phyloP scores from a whole-genome alignment of 441 rosid genomes.

The Pelargonium myrrhifolium region DNA sequence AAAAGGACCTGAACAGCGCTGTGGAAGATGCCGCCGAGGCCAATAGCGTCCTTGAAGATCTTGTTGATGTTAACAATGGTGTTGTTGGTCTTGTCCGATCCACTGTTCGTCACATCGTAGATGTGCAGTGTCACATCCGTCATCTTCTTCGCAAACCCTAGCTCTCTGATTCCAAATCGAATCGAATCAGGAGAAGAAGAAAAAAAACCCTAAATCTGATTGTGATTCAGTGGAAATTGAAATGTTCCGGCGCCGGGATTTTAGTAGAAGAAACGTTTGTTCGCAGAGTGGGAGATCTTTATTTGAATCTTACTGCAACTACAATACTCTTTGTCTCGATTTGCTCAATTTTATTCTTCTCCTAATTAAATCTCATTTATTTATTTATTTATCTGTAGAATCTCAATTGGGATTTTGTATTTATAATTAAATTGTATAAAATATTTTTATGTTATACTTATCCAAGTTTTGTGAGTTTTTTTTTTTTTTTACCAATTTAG shows the following conservation, averaged over 20 bases:
- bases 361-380: neutral
- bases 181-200: neutral
- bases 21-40: constrained; percentile 95
- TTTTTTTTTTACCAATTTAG: too few species aligned
- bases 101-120: constrained; percentile 94
- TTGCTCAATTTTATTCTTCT: neutral
- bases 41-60: constrained; percentile 91
- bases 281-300: neutral
- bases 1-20: constrained; percentile 80
- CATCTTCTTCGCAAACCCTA: constrained; percentile 35
- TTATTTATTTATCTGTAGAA: neutral
- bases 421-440: too few species aligned
- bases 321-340: neutral
- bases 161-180: constrained; percentile 12
- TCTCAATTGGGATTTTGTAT: neutral
- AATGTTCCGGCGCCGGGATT: neutral
- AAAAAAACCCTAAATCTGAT: neutral
- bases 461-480: too few species aligned
- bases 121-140: constrained; percentile 75
- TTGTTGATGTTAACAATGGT: constrained; percentile 84
- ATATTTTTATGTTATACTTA: too few species aligned
- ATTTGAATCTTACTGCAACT: neutral
- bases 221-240: neutral
- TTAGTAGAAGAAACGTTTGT: neutral
- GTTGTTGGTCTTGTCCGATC: constrained; percentile 90